A percentile compares a stretch with the other conserved stretches of the same genome.
Conservation (phyloP, 108 stramenopile genomes). For the Phaeodactylum tricornutum region DNA sequence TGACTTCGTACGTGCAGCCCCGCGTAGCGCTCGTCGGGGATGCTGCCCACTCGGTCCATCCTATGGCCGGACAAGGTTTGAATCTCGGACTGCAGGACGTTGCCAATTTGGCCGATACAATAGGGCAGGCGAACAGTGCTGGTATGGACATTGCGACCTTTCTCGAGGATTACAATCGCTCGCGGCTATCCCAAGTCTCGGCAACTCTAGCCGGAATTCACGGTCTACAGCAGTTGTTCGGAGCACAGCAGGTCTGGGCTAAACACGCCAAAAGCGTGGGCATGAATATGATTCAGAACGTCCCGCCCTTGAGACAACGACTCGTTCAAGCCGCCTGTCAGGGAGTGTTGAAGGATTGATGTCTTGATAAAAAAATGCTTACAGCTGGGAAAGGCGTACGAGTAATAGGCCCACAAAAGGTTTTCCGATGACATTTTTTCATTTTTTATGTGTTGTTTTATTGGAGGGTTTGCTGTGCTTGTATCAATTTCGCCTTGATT, state of each 20-base stretch:
- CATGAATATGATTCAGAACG: conserved; percentile 67
- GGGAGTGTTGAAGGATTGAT: conserved; percentile 14
- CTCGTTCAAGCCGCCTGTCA: conserved; percentile 59
- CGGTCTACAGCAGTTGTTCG: conserved; percentile 60
- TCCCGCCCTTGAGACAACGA: conserved; percentile 45
- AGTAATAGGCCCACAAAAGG: too few species aligned
- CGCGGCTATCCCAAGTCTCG: conserved; percentile 21
- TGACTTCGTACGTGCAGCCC: conserved; percentile 21
- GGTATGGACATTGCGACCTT: conserved; percentile 59
- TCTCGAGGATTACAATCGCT: conserved; percentile 24
- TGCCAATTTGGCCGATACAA: conserved; percentile 25
- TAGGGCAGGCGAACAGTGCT: conserved; percentile 45
- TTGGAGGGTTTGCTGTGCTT: neutral
- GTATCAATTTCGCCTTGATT: conserved; percentile 54
- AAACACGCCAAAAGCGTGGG: conserved; percentile 61
- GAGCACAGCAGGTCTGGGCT: conserved; percentile 8
- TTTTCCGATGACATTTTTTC: too few species aligned
- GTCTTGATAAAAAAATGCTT: too few species aligned
- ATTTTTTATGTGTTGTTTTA: too few species aligned
- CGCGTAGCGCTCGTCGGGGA: conserved; percentile 85
- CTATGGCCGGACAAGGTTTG: conserved; percentile 96
- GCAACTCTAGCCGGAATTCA: conserved; percentile 58
- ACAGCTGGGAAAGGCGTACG: too few species aligned
- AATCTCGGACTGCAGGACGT: conserved; percentile 92
- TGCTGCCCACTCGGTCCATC: conserved; percentile 95